Conservation (phyloP, 441 rosid species). For the Hura crepitans region DNA sequence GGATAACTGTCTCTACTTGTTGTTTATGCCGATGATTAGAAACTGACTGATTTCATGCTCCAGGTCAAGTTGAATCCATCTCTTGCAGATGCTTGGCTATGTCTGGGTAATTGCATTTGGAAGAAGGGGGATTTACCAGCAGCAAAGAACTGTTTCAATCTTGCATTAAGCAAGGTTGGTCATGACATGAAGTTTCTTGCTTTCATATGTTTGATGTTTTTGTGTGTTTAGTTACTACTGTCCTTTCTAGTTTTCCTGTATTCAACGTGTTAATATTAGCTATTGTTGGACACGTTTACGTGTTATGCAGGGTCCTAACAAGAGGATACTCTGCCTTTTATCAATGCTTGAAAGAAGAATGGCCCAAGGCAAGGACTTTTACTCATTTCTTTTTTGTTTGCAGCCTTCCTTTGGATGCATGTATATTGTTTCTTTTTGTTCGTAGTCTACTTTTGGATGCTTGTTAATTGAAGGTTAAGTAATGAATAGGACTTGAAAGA, state of each 20-base stretch:
- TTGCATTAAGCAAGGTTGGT: conserved; percentile 62
- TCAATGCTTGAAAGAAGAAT: conserved; percentile 76
- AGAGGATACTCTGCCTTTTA: conserved; percentile 58
- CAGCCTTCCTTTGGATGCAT: not conserved
- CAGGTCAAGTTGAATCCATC: conserved; percentile 78
- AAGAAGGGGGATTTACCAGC: conserved; percentile 70
- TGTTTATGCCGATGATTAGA: conserved; percentile 22
- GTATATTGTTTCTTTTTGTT: not conserved
- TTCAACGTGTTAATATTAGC: conserved; percentile 1
- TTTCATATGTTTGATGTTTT: not conserved
- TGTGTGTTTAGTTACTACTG: not conserved
- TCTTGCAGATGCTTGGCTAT: conserved; percentile 73
- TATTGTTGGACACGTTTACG: conserved; percentile 13
- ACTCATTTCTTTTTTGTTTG: not conserved
- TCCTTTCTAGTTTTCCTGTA: not conserved
- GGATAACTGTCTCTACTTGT: not conserved
- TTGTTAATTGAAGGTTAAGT: not conserved
- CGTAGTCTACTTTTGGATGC: no score
- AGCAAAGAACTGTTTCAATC: conserved; percentile 65
- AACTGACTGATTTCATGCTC: conserved; percentile 25
- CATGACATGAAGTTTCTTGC: not conserved
- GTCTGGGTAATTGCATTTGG: conserved; percentile 71
- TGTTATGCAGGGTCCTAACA: conserved; percentile 53
- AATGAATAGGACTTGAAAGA: conserved; percentile 1
- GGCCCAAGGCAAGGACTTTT: conserved; percentile 55